These are phyloP conservation scores for Trichoderma breve DNA, from an alignment of 2,329 filamentous ascomycete species.

Conservation along the genomic window DNA sequence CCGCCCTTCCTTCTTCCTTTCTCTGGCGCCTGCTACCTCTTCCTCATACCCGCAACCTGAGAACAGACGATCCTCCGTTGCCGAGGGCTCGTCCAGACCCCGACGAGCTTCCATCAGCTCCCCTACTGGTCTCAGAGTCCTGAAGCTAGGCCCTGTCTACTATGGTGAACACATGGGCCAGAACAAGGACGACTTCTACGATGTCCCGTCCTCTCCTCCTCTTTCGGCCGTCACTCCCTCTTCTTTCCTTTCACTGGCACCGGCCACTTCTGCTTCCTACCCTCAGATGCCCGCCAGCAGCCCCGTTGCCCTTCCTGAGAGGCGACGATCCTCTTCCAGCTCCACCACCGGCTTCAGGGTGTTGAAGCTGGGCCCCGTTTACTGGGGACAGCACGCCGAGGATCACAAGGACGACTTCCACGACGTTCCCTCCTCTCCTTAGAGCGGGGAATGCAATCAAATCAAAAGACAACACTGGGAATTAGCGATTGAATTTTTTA, in stretches of 20 bases:
- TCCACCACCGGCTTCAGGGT: conserved; percentile 46
- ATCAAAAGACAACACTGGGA: neutral
- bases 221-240: conserved; percentile 19
- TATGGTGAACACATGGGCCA: conserved; percentile 59
- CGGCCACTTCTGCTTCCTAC: conserved; percentile 56
- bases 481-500: neutral
- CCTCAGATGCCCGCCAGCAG: conserved; percentile 42
- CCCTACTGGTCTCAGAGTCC: conserved; percentile 46
- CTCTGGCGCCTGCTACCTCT: conserved; percentile 58
- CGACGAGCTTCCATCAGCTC: conserved; percentile 56
- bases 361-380: conserved; percentile 63
- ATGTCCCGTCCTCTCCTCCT: conserved; percentile 27
- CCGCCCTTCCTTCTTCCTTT: conserved; percentile 45
- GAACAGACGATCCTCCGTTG: conserved; percentile 22
- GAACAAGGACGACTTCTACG: conserved; percentile 56
- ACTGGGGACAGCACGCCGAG: conserved; percentile 60
- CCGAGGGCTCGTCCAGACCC: conserved; percentile 26
- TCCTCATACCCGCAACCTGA: conserved; percentile 52
- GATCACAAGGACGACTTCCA: conserved; percentile 57
- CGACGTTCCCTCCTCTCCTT: conserved; percentile 32
- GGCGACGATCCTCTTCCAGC: conserved; percentile 55
- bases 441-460: neutral
- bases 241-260: conserved; percentile 57
- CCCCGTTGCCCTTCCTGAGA: conserved; percentile 25
- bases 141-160: conserved; percentile 65